phyloP scores from a whole-genome alignment of 345 rosid genomes.

The Hibiscus mutabilis region DNA sequence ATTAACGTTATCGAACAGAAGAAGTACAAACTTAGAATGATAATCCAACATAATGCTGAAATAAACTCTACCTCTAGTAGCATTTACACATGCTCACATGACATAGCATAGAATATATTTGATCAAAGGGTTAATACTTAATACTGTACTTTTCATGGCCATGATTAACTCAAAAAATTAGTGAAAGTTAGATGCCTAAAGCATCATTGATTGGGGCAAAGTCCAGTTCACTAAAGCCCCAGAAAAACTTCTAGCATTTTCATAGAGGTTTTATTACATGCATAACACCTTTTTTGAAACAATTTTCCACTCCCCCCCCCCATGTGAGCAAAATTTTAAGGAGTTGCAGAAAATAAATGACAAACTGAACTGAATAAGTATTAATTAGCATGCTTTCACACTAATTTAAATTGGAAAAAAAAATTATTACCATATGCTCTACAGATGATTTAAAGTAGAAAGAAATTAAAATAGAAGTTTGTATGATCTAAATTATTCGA shows the following conservation, averaged over 20 bases:
- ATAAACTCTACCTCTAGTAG: not conserved
- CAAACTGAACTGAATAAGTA: not conserved
- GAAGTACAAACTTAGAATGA: not conserved
- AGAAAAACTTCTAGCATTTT: not conserved
- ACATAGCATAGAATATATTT: not conserved
- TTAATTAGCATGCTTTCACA: not conserved
- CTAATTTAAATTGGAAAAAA: not conserved
- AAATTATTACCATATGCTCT: not conserved
- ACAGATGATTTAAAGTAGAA: not conserved
- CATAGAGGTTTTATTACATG: not conserved
- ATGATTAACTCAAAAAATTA: not conserved
- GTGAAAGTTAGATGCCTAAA: not conserved
- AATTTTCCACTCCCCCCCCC: not conserved
- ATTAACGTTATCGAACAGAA: not conserved
- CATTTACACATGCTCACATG: not conserved
- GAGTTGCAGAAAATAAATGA: not conserved
- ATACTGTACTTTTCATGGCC: not conserved
- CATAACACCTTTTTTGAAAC: not conserved
- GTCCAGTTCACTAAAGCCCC: not conserved
- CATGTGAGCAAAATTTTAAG: not conserved
- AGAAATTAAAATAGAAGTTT: not conserved
- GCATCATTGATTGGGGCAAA: not conserved
- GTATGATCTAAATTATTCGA: not conserved
- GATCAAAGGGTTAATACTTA: not conserved
- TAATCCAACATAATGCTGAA: not conserved